Conservation (phyloP, 805 yeast genomes). For the Saturnispora galanensis region DNA sequence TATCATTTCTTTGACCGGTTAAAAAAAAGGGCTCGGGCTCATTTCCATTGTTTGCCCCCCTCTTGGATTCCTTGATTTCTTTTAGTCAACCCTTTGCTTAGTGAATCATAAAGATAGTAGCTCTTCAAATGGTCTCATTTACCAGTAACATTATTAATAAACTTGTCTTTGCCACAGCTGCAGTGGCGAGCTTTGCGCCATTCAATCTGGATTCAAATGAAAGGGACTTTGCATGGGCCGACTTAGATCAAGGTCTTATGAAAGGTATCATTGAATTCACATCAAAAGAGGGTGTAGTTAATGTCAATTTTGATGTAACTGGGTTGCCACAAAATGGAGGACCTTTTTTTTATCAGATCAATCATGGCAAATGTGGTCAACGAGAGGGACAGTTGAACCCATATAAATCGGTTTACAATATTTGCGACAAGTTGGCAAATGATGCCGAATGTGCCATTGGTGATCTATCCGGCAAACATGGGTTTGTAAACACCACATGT, state of each 20-base stretch:
- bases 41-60: background rate
- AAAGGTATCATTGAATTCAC: conserved; percentile 51
- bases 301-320: conserved; percentile 61
- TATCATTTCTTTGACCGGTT: background rate
- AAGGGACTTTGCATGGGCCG: conserved; percentile 46
- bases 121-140: background rate
- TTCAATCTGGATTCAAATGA: conserved; percentile 38
- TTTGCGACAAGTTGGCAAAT: conserved; percentile 39
- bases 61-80: background rate
- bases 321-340: conserved; percentile 61
- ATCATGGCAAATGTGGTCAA: conserved; percentile 44
- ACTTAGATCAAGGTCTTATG: conserved; percentile 36
- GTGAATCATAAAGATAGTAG: too few relatives aligned
- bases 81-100: background rate
- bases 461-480: conserved; percentile 72
- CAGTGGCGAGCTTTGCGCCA: conserved; percentile 34
- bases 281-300: conserved; percentile 42
- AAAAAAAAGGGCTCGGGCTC: background rate
- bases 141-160: background rate
- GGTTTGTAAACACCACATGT: conserved; percentile 60
- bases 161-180: background rate
- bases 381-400: conserved; percentile 59
- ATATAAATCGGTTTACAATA: conserved; percentile 39
- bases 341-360: conserved; percentile 62
- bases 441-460: conserved; percentile 62